Percentiles rank a stretch among this genome's conserved stretches.
Evolutionary conservation across 176 grass and related monocot genomes (phyloP).

Genomic region (Pharus latifolius): DNA sequence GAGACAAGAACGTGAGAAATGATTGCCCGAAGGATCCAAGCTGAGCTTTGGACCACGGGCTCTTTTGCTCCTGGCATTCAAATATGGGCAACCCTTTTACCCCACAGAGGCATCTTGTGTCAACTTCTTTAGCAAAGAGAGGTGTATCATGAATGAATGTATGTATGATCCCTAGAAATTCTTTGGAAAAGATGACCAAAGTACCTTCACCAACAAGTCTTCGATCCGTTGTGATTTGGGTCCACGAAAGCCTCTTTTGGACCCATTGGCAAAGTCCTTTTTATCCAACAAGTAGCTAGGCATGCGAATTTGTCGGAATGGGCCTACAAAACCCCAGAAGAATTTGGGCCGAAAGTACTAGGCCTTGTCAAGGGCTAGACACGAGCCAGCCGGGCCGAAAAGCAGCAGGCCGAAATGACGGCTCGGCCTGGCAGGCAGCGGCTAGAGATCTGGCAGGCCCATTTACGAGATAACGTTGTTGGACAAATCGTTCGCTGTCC

Average conservation of each 20-base stretch:
- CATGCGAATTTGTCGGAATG: too few relatives aligned
- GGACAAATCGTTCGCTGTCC: too few relatives aligned
- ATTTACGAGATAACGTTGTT: too few relatives aligned
- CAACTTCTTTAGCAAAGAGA: background rate
- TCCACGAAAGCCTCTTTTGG: background rate
- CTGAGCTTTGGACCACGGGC: background rate
- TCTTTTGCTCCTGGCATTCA: background rate
- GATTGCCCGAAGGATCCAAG: conserved; percentile 1
- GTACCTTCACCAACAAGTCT: background rate
- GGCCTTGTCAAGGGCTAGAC: too few relatives aligned
- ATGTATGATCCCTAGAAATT: background rate
- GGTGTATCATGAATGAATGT: background rate
- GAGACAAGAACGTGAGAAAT: background rate
- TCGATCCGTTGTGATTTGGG: background rate
- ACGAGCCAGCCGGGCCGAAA: too few relatives aligned
- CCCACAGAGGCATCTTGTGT: background rate
- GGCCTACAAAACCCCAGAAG: too few relatives aligned
- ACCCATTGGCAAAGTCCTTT: too few relatives aligned
- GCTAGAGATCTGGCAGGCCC: too few relatives aligned
- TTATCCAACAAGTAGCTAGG: too few relatives aligned
- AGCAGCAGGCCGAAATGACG: too few relatives aligned
- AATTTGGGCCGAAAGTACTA: too few relatives aligned
- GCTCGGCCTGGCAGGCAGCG: too few relatives aligned
- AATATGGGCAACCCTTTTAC: background rate
- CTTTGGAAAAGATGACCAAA: background rate